Conservation (phyloP, 2,329 filamentous ascomycete genomes). For the Cercospora sojina region DNA sequence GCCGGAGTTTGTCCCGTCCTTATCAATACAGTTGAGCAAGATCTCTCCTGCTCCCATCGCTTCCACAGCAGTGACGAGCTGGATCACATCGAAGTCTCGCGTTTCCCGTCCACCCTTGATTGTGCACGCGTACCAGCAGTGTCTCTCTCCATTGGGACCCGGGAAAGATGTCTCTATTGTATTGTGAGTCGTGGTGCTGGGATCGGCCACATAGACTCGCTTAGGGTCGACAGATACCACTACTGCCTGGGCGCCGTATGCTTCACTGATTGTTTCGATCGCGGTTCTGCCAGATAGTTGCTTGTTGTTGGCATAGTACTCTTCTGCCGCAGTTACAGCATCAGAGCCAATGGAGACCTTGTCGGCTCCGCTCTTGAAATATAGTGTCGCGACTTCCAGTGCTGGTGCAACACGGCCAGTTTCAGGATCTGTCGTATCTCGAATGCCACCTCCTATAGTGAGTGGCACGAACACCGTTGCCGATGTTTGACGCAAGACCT, state of each 20-base stretch:
- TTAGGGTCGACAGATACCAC: conserved; percentile 95
- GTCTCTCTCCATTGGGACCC: conserved; percentile 72
- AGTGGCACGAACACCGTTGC: conserved; percentile 93
- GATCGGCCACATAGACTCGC: conserved; percentile 75
- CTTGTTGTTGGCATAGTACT: conserved; percentile 72
- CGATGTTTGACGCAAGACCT: conserved; percentile 81
- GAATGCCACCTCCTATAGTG: conserved; percentile 92
- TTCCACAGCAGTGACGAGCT: conserved; percentile 85
- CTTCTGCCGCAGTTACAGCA: conserved; percentile 87
- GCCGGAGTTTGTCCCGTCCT: conserved; percentile 88
- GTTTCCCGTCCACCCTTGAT: conserved; percentile 93
- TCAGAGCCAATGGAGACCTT: conserved; percentile 97
- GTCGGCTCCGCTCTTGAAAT: conserved; percentile 95
- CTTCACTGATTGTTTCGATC: conserved; percentile 89
- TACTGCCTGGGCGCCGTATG: conserved; percentile 95
- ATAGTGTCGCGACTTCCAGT: conserved; percentile 90
- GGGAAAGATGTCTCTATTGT: conserved; percentile 68
- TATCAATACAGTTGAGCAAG: conserved; percentile 95
- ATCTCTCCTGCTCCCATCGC: conserved; percentile 95
- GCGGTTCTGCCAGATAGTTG: conserved; percentile 77
- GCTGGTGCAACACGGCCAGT: conserved; percentile 77
- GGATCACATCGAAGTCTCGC: conserved; percentile 87
- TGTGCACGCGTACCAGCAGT: conserved; percentile 97
- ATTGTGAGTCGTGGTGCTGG: conserved; percentile 69
- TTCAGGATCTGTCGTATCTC: conserved; percentile 86